Evolutionary conservation across 2,329 filamentous ascomycete species (phyloP), one percentile per base, ranked within the genome.

Genomic region (Hymenoscyphus repandus): DNA sequence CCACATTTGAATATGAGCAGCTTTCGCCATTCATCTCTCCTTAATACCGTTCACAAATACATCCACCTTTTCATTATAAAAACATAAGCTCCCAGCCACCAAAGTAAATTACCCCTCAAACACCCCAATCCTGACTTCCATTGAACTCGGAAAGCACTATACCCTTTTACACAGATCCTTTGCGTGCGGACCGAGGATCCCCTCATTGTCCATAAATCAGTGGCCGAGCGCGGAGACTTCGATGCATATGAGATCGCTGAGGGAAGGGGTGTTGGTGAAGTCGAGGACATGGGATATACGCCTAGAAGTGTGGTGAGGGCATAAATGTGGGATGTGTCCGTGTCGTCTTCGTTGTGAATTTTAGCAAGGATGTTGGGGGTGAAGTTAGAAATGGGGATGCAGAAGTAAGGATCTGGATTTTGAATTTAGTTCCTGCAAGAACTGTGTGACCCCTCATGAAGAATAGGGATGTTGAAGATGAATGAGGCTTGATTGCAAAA

Each of bases 21-120:
- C n/a, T n/a, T n/a, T n/a, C n/a, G n/a, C n/a, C n/a, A n/a, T n/a
- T n/a, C n/a, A n/a, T n/a, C n/a, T n/a, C 45, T 62, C 60, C 47
- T 53, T 55, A n/a, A 59, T 44, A 2, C 81, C 81, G 53, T 81
- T 78, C 5, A 85, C 56, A 50, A 72, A 69, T n/a, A 86, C 73
- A 53, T 85, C 79, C 1, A 86, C 79, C 66, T 81, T 82, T 63
- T 86, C 83, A 55, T 86, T 84, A 56, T 85, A 86, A 53, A 86
- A 86, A 60, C 81, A 85, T 47, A 83, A 42, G 42, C 73, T 62
- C 1, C 81, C 80, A 1, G 76, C 76, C 52, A 86, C 70, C 2
- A 65, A 66, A 2, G 72, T 74, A 49, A 77, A 78, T 65, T 86
- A 83, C 2, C 78, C 78, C 1, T 48, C 38, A 3, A 78, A 57